Conservation (phyloP, 495 filamentous ascomycete genomes). For the Halenospora varia region DNA sequence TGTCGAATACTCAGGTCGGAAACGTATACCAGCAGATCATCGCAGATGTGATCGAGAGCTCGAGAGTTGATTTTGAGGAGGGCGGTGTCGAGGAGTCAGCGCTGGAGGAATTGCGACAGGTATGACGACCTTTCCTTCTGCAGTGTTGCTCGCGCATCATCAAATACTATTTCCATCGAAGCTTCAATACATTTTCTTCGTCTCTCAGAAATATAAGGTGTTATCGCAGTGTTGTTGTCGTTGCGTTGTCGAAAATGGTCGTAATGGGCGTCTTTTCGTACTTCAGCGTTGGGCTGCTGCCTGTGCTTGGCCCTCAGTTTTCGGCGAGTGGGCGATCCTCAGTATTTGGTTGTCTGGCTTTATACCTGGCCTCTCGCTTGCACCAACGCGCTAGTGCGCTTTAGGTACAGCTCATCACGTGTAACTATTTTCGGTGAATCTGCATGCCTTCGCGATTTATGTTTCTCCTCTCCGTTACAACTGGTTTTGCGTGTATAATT, state of each 20-base stretch:
- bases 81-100: constrained; percentile 83
- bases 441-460: constrained; percentile 15
- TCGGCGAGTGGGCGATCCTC: constrained; percentile 40
- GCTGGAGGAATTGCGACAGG: constrained; percentile 77
- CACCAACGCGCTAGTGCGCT: constrained; percentile 18
- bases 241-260: constrained; percentile 1
- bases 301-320: constrained; percentile 11
- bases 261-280: not conserved
- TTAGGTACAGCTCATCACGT: constrained; percentile 27
- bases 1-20: constrained; percentile 60
- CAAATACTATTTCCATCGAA: constrained; percentile 1
- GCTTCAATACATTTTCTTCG: not conserved
- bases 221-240: not conserved
- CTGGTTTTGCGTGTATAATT: too few relatives aligned
- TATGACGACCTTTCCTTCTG: constrained; percentile 43
- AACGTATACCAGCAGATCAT: constrained; percentile 85
- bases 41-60: constrained; percentile 80
- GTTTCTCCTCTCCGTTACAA: too few relatives aligned
- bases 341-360: constrained; percentile 50
- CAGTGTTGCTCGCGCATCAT: not conserved
- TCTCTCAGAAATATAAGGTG: not conserved
- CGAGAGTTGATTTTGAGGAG: constrained; percentile 94
- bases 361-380: constrained; percentile 33
- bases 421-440: too few relatives aligned
- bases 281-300: constrained; percentile 10